Percentiles rank a stretch among this genome's conserved stretches.
Conservation (phyloP, 2,329 filamentous ascomycete species). For the Leptographium wingfieldii region DNA sequence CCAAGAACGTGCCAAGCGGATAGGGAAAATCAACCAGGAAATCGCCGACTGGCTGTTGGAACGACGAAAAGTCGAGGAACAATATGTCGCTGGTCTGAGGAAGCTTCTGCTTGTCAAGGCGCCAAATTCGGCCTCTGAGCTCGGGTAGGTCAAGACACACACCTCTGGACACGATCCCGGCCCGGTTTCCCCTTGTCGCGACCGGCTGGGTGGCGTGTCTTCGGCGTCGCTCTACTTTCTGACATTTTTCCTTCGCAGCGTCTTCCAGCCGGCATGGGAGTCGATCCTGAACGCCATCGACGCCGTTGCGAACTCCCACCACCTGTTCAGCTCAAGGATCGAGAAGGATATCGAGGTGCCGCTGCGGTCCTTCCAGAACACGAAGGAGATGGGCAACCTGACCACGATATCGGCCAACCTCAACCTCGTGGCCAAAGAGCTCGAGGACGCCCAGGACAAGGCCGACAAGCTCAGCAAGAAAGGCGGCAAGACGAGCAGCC, state of each 20-base stretch:
- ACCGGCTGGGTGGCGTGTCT: no score
- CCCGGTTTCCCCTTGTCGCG: no score
- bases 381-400: conserved; percentile 71
- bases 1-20: conserved; percentile 77
- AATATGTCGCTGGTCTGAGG: conserved; percentile 70
- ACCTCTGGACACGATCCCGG: no score
- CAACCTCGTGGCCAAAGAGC: conserved; percentile 64
- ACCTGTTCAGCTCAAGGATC: conserved; percentile 66
- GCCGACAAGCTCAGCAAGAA: conserved; percentile 75
- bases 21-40: conserved; percentile 74
- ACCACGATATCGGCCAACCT: conserved; percentile 73
- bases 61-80: conserved; percentile 80
- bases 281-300: conserved; percentile 72
- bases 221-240: neutral
- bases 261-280: conserved; percentile 85
- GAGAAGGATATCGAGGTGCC: conserved; percentile 80
- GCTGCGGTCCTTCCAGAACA: conserved; percentile 60
- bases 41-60: conserved; percentile 98
- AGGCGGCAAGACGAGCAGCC: conserved; percentile 60
- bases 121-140: conserved; percentile 63
- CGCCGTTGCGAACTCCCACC: conserved; percentile 71
- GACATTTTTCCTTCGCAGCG: conserved; percentile 35
- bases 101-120: conserved; percentile 66
- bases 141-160: conserved; percentile 51
- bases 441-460: conserved; percentile 74